Evolutionary conservation across 768 basidiomycete genomes (phyloP).

Genomic region (Leccinum broughii): DNA sequence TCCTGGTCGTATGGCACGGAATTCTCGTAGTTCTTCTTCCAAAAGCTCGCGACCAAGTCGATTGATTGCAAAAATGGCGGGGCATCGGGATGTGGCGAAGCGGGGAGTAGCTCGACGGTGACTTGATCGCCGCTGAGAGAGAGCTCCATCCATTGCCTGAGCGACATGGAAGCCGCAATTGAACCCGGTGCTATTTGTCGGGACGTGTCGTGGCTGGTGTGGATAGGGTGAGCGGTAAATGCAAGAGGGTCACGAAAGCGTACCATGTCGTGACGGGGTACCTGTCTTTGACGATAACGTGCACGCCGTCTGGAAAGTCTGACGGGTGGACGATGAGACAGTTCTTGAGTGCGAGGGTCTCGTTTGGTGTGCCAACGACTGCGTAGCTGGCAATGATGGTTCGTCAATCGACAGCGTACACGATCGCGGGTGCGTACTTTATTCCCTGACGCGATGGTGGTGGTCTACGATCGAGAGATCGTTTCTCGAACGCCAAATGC

Average conservation of each 20-base stretch:
- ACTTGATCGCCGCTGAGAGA: slow-evolving; percentile 77
- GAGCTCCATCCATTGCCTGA: slow-evolving; percentile 89
- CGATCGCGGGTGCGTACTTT: slow-evolving; percentile 20
- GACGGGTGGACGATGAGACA: slow-evolving; percentile 75
- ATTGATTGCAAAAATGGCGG: slow-evolving; percentile 73
- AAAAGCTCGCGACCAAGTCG: slow-evolving; percentile 77
- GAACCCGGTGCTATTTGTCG: slow-evolving; percentile 64
- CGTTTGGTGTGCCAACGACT: slow-evolving; percentile 62
- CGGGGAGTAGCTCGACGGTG: slow-evolving; percentile 59
- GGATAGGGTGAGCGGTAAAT: slow-evolving; percentile 29
- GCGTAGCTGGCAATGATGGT: slow-evolving; percentile 40
- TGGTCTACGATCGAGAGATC: slow-evolving; percentile 43
- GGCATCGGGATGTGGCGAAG: slow-evolving; percentile 49
- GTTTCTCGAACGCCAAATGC: slow-evolving; percentile 50
- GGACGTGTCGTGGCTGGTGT: slow-evolving; percentile 75
- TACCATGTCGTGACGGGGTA: slow-evolving; percentile 78
- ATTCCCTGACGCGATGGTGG: slow-evolving; percentile 33
- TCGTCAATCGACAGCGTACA: background rate
- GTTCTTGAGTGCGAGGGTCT: slow-evolving; percentile 74
- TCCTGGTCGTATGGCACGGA: slow-evolving; percentile 82
- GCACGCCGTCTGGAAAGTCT: slow-evolving; percentile 73
- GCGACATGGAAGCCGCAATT: slow-evolving; percentile 75
- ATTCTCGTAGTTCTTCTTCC: slow-evolving; percentile 52
- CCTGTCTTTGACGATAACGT: slow-evolving; percentile 71
- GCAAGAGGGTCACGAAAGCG: slow-evolving; percentile 20